Evolutionary conservation across 1,284 basidiomycete species (phyloP).

Genomic region (Microstroma glucosiphilum): DNA sequence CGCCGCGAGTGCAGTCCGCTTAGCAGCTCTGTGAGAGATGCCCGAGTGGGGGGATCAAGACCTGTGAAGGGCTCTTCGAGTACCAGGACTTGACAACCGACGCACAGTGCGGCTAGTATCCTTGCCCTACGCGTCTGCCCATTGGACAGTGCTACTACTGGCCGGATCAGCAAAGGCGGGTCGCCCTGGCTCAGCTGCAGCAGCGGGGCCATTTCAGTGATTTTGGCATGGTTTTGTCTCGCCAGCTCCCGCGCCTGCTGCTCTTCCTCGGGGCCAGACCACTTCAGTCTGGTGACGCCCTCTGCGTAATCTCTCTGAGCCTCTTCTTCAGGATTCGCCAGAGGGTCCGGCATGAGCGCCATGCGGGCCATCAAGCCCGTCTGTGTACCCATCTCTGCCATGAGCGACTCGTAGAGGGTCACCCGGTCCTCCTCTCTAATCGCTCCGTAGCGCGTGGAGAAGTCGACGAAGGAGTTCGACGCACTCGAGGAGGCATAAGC

Average conservation of each 20-base stretch:
- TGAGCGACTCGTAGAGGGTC: constrained; percentile 41
- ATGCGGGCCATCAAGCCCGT: constrained; percentile 30
- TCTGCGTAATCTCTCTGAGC: constrained; percentile 14
- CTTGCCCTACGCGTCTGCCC: constrained; percentile 84
- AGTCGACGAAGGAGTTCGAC: constrained; percentile 39
- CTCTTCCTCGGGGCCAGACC: constrained; percentile 13
- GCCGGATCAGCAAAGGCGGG: constrained; percentile 30
- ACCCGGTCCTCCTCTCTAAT: constrained; percentile 40
- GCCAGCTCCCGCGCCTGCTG: constrained; percentile 8
- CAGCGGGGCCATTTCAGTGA: constrained; percentile 27
- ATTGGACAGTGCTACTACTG: constrained; percentile 65
- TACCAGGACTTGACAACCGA: constrained; percentile 58
- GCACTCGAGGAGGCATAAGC: constrained; percentile 11
- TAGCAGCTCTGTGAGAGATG: constrained; percentile 51
- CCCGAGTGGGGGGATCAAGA: constrained; percentile 22
- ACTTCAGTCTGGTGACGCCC: constrained; percentile 22
- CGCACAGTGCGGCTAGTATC: constrained; percentile 71
- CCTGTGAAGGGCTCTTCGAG: constrained; percentile 36
- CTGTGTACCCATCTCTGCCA: constrained; percentile 33
- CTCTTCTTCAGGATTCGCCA: constrained; percentile 13
- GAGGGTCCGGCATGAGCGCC: constrained; percentile 35
- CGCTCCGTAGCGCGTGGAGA: constrained; percentile 40
- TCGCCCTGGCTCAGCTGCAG: constrained; percentile 19
- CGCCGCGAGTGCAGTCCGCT: constrained; percentile 57
- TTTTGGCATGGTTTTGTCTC: constrained; percentile 14